A percentile compares a stretch with the other conserved stretches of the same genome.
phyloP scores from a whole-genome alignment of 306 rosid species.

The Geum urbanum region DNA sequence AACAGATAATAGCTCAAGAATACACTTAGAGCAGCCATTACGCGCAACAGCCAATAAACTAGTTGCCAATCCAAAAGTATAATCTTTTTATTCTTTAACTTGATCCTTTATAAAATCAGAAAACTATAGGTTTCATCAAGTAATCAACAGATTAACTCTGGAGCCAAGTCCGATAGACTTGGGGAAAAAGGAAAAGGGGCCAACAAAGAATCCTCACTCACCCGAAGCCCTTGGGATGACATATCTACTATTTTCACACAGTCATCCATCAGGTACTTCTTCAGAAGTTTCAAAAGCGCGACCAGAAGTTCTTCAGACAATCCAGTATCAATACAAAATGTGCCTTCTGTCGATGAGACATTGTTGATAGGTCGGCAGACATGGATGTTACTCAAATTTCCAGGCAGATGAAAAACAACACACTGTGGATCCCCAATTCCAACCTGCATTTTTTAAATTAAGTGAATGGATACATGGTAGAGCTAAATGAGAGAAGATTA shows the following conservation, averaged over 20 bases:
- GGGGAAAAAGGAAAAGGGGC: slow-evolving; percentile 6
- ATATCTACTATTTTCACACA: slow-evolving; percentile 78
- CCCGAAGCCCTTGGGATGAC: slow-evolving; percentile 81
- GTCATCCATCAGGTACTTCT: slow-evolving; percentile 82
- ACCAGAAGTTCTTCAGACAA: slow-evolving; percentile 62
- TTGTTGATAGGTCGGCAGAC: slow-evolving; percentile 40
- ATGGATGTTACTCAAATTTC: slow-evolving; percentile 40
- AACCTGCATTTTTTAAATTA: slow-evolving; percentile 43
- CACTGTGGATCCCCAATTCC: slow-evolving; percentile 85
- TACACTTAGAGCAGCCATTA: background rate
- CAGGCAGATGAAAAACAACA: slow-evolving; percentile 78
- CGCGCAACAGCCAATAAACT: background rate
- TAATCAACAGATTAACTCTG: background rate
- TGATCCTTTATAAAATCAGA: background rate
- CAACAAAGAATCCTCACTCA: slow-evolving; percentile 30
- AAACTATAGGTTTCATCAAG: background rate
- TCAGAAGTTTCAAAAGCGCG: slow-evolving; percentile 56
- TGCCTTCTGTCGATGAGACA: slow-evolving; percentile 31
- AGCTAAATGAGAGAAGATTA: slow-evolving; percentile 10
- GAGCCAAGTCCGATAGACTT: slow-evolving; percentile 16
- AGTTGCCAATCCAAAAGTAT: background rate
- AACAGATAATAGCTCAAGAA: background rate
- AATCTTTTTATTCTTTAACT: background rate
- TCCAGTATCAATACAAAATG: slow-evolving; percentile 35
- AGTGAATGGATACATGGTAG: background rate